Percentiles rank a stretch among this genome's conserved stretches.
phyloP scores from a whole-genome alignment of 2,329 filamentous ascomycete genomes.

The Exophiala bonariae region DNA sequence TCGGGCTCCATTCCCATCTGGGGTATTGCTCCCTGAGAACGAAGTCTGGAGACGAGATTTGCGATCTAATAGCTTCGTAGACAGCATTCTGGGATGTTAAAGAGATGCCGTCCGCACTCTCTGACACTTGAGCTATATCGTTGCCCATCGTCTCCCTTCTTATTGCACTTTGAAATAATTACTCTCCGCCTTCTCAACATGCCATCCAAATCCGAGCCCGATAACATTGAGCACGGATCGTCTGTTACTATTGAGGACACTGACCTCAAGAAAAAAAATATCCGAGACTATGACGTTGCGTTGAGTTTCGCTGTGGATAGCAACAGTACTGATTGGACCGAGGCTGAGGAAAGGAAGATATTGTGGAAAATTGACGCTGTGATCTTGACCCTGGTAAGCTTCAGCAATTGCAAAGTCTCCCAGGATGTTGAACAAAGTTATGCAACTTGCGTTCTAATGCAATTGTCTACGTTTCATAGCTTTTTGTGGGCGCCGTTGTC shows the following conservation, averaged over 20 bases:
- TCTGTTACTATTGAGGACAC: background rate
- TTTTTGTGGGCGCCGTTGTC: slow-evolving; percentile 9
- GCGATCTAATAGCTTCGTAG: no score
- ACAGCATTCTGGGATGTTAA: no score
- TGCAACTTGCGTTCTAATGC: background rate
- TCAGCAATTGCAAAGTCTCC: background rate
- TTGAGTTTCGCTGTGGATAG: slow-evolving; percentile 6
- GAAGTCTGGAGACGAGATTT: no score
- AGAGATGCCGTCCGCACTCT: no score
- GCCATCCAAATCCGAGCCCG: slow-evolving; percentile 5
- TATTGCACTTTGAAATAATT: no score
- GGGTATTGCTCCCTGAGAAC: no score
- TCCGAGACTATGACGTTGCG: slow-evolving; percentile 6
- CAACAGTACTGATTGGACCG: slow-evolving; percentile 6
- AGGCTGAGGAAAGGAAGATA: slow-evolving; percentile 8
- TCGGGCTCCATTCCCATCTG: no score
- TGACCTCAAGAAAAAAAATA: background rate
- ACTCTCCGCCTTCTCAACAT: background rate
- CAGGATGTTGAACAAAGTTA: no score
- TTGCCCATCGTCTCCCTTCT: no score
- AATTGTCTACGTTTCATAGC: background rate
- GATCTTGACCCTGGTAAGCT: slow-evolving; percentile 11
- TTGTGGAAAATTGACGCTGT: slow-evolving; percentile 11
- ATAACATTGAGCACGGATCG: slow-evolving; percentile 2
- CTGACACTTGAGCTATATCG: no score